Conservation (phyloP, 352 stramenopile species). For the Phytophthora boehmeriae region DNA sequence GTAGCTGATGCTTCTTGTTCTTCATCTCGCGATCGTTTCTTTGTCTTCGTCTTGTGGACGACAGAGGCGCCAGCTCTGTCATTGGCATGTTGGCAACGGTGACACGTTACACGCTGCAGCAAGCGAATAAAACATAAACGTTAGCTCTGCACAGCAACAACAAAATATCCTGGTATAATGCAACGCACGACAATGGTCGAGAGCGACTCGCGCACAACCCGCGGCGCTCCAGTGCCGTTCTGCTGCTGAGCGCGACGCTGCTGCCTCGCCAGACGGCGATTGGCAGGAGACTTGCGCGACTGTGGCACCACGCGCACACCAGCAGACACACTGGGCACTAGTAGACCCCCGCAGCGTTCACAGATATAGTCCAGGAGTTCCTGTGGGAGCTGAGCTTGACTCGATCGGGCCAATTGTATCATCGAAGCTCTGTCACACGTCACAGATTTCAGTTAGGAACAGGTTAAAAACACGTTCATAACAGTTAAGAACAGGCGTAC, state of each 20-base stretch:
- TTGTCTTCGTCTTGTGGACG: constrained; percentile 55
- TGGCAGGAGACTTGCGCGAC: constrained; percentile 38
- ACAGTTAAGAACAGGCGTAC: constrained; percentile 22
- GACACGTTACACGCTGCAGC: constrained; percentile 58
- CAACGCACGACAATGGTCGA: constrained; percentile 47
- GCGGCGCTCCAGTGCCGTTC: constrained; percentile 15
- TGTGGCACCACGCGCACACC: constrained; percentile 58
- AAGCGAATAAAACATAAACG: constrained; percentile 6
- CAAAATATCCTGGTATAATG: neutral
- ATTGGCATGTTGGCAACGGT: constrained; percentile 59
- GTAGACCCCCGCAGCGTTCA: constrained; percentile 55
- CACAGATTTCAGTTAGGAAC: neutral
- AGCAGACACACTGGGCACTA: constrained; percentile 66
- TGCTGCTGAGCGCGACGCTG: constrained; percentile 38
- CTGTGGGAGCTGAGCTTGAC: constrained; percentile 41
- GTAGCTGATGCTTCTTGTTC: neutral
- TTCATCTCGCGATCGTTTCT: constrained; percentile 42
- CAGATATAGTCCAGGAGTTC: constrained; percentile 72
- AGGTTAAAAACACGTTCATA: neutral
- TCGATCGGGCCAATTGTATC: constrained; percentile 52
- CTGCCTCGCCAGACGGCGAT: constrained; percentile 54
- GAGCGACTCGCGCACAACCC: constrained; percentile 31
- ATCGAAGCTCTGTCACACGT: constrained; percentile 45
- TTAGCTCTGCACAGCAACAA: constrained; percentile 2
- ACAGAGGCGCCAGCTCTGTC: constrained; percentile 50